Percentiles rank a stretch among this genome's conserved stretches.
These are phyloP conservation scores for Agrocybe praecox DNA, from an alignment of 768 basidiomycete species.

Conservation along the genomic window DNA sequence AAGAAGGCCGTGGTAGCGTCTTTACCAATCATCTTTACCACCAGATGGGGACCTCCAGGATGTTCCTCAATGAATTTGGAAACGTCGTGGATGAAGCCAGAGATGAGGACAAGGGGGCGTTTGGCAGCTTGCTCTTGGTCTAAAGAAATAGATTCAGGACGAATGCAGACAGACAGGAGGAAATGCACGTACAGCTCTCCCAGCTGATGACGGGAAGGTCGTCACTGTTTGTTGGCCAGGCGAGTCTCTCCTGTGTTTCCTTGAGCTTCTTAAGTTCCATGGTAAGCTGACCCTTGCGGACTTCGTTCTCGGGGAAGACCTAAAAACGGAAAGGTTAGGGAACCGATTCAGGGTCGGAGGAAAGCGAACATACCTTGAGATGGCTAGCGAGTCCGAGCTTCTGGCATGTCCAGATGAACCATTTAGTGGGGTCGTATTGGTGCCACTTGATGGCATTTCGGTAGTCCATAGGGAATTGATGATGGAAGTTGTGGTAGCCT, in stretches of 20 bases:
- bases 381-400: slow-evolving; percentile 69
- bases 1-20: slow-evolving; percentile 96
- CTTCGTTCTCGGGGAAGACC: slow-evolving; percentile 59
- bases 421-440: slow-evolving; percentile 92
- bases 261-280: slow-evolving; percentile 92
- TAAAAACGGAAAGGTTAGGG: slow-evolving; percentile 11
- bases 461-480: slow-evolving; percentile 97
- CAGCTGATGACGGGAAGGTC: slow-evolving; percentile 83
- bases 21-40: slow-evolving; percentile 85
- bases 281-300: slow-evolving; percentile 88
- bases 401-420: slow-evolving; percentile 76
- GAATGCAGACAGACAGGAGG: background rate
- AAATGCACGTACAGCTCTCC: slow-evolving; percentile 71
- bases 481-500: slow-evolving; percentile 99
- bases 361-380: slow-evolving; percentile 51
- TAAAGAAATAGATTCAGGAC: slow-evolving; percentile 26
- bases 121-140: slow-evolving; percentile 80
- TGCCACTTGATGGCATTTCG: slow-evolving; percentile 95
- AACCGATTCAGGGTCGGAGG: background rate
- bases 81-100: slow-evolving; percentile 94
- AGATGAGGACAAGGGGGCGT: slow-evolving; percentile 82
- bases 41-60: slow-evolving; percentile 85
- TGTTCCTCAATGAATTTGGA: slow-evolving; percentile 86
- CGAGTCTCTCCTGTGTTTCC: slow-evolving; percentile 71
- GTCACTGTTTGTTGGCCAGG: slow-evolving; percentile 77